A percentile compares a stretch with the other conserved stretches of the same genome.
These are phyloP conservation scores for Botrytis sinoallii DNA, from an alignment of 2,329 filamentous ascomycete genomes.

Conservation along the genomic window DNA sequence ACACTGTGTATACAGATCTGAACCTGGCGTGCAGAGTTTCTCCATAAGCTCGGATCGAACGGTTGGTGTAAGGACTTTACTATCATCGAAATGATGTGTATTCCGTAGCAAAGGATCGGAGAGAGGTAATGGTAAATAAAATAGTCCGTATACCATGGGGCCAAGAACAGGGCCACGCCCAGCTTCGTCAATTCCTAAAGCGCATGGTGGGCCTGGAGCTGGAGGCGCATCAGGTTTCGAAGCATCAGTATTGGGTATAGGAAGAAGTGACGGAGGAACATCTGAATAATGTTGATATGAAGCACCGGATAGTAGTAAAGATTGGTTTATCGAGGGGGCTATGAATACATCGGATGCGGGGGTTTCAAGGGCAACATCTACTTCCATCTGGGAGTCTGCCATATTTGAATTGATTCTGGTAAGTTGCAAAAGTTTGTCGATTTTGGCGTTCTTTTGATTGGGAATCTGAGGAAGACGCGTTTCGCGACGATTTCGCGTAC, in stretches of 20 bases:
- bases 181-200: slow-evolving; percentile 89
- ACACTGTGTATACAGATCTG: slow-evolving; percentile 59
- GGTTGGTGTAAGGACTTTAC: slow-evolving; percentile 81
- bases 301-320: slow-evolving; percentile 57
- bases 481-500: slow-evolving; percentile 17
- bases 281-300: slow-evolving; percentile 72
- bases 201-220: slow-evolving; percentile 56
- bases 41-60: slow-evolving; percentile 70
- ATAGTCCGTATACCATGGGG: slow-evolving; percentile 69
- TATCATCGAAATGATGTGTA: slow-evolving; percentile 89
- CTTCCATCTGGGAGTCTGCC: slow-evolving; percentile 38
- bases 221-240: slow-evolving; percentile 22
- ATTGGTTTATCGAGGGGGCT: slow-evolving; percentile 64
- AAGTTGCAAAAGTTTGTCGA: neutral
- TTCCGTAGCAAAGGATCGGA: slow-evolving; percentile 72
- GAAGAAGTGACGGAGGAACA: slow-evolving; percentile 59
- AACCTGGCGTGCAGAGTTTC: slow-evolving; percentile 65
- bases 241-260: slow-evolving; percentile 30
- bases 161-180: slow-evolving; percentile 91
- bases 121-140: slow-evolving; percentile 70
- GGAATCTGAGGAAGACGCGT: slow-evolving; percentile 9
- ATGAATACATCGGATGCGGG: slow-evolving; percentile 49
- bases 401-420: slow-evolving; percentile 31
- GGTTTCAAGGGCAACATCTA: slow-evolving; percentile 38
- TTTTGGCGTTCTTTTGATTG: neutral